Conservation (phyloP, 1,284 basidiomycete species). For the Marasmius fiardii region DNA sequence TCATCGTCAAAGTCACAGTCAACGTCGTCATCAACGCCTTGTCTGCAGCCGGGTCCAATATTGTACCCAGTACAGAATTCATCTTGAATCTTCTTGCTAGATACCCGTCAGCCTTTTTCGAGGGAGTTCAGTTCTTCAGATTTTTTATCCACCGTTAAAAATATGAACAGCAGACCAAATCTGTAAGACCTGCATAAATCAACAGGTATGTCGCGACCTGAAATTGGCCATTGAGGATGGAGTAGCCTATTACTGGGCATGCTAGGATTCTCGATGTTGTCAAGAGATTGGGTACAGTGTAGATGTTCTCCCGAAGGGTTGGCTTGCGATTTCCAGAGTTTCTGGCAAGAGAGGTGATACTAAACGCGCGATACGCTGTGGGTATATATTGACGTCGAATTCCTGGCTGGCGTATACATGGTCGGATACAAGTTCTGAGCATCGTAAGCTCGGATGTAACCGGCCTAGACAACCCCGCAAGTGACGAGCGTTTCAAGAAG, state of each 20-base stretch:
- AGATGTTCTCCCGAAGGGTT: conserved; percentile 74
- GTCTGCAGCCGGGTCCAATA: conserved; percentile 96
- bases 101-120: conserved; percentile 79
- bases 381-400: not conserved
- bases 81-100: conserved; percentile 85
- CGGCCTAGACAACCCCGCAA: no score
- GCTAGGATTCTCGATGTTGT: conserved; percentile 85
- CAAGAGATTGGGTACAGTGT: conserved; percentile 91
- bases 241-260: conserved; percentile 89
- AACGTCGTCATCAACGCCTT: conserved; percentile 96
- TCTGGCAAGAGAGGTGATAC: not conserved
- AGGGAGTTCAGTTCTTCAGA: conserved; percentile 1
- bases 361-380: not conserved
- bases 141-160: conserved; percentile 3
- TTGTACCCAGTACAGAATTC: conserved; percentile 87
- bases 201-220: conserved; percentile 78
- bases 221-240: conserved; percentile 86
- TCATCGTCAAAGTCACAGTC: conserved; percentile 82
- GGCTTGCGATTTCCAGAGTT: conserved; percentile 5
- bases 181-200: conserved; percentile 86
- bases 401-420: not conserved
- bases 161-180: conserved; percentile 61
- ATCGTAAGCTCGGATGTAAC: not conserved
- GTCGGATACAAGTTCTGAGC: not conserved
- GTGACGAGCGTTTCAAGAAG: no score